Percentiles rank a stretch among this genome's conserved stretches.
Evolutionary conservation across 768 basidiomycete species (phyloP).

Genomic region (Auriscalpium microsporum): DNA sequence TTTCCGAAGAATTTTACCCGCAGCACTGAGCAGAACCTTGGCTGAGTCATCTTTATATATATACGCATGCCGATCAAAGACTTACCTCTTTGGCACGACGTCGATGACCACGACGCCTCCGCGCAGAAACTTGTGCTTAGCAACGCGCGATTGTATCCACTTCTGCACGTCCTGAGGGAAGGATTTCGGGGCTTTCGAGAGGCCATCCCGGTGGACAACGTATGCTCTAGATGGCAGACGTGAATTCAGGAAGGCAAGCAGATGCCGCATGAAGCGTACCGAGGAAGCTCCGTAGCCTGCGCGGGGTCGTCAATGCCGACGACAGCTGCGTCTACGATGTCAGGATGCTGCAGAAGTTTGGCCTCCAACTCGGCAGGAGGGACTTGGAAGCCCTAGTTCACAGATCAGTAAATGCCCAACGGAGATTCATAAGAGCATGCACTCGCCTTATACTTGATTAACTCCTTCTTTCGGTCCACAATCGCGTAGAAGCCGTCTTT

Average conservation of each 20-base stretch:
- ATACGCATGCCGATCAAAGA: neutral
- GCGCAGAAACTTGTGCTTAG: slow-evolving; percentile 68
- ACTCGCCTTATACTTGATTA: slow-evolving; percentile 64
- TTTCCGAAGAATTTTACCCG: slow-evolving; percentile 82
- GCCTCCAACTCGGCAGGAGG: slow-evolving; percentile 83
- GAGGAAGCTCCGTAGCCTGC: slow-evolving; percentile 76
- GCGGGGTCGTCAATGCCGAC: slow-evolving; percentile 60
- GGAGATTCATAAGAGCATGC: neutral
- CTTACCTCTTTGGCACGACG: slow-evolving; percentile 60
- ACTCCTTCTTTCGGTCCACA: slow-evolving; percentile 66
- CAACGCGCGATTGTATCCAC: slow-evolving; percentile 66
- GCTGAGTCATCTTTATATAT: neutral
- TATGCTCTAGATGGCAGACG: slow-evolving; percentile 41
- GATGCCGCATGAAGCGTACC: slow-evolving; percentile 28
- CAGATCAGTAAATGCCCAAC: neutral
- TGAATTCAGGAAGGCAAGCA: neutral
- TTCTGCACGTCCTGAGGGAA: slow-evolving; percentile 46
- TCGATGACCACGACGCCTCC: slow-evolving; percentile 62
- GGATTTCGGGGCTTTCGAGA: slow-evolving; percentile 28
- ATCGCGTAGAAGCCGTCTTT: slow-evolving; percentile 66
- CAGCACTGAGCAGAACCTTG: slow-evolving; percentile 40
- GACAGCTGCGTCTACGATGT: slow-evolving; percentile 73
- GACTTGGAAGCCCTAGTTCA: slow-evolving; percentile 67
- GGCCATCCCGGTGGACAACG: slow-evolving; percentile 38
- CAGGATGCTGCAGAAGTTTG: slow-evolving; percentile 63